Percentiles rank a stretch among this genome's conserved stretches.
These are phyloP conservation scores for Rhodotorula diobovata DNA, from an alignment of 768 basidiomycete species.

Conservation along the genomic window DNA sequence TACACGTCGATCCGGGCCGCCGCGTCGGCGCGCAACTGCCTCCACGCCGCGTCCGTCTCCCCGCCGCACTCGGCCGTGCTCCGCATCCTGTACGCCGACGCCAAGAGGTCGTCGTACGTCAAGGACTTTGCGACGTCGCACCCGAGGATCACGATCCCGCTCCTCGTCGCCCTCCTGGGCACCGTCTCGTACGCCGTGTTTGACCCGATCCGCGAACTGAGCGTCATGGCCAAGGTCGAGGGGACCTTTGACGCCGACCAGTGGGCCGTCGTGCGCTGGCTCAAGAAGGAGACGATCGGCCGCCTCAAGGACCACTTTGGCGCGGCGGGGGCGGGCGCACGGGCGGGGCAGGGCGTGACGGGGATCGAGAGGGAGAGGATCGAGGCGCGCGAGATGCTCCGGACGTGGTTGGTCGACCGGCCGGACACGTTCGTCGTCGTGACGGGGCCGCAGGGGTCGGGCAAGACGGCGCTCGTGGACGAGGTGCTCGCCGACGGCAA, in stretches of 20 bases:
- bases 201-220: slow-evolving; percentile 80
- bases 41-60: slow-evolving; percentile 57
- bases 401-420: slow-evolving; percentile 68
- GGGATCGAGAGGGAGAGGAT: slow-evolving; percentile 72
- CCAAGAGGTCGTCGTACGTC: slow-evolving; percentile 56
- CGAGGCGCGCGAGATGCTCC: slow-evolving; percentile 66
- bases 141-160: slow-evolving; percentile 74
- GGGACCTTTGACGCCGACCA: slow-evolving; percentile 75
- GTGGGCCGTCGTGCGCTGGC: slow-evolving; percentile 70
- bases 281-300: slow-evolving; percentile 61
- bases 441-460: slow-evolving; percentile 50
- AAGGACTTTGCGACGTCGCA: slow-evolving; percentile 80
- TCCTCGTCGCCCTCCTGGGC: slow-evolving; percentile 81
- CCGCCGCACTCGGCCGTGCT: slow-evolving; percentile 17
- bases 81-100: slow-evolving; percentile 44
- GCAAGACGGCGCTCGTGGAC: slow-evolving; percentile 49
- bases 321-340: neutral
- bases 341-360: slow-evolving; percentile 5
- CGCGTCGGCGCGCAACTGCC: slow-evolving; percentile 72
- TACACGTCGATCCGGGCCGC: slow-evolving; percentile 66
- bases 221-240: slow-evolving; percentile 73
- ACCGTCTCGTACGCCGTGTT: slow-evolving; percentile 89
- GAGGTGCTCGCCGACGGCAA: slow-evolving; percentile 46
- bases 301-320: slow-evolving; percentile 44
- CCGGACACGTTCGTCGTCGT: slow-evolving; percentile 55